Percentiles rank a stretch among this genome's conserved stretches.
phyloP scores from a whole-genome alignment of 805 yeast genomes.

The Candida nemodendra region DNA sequence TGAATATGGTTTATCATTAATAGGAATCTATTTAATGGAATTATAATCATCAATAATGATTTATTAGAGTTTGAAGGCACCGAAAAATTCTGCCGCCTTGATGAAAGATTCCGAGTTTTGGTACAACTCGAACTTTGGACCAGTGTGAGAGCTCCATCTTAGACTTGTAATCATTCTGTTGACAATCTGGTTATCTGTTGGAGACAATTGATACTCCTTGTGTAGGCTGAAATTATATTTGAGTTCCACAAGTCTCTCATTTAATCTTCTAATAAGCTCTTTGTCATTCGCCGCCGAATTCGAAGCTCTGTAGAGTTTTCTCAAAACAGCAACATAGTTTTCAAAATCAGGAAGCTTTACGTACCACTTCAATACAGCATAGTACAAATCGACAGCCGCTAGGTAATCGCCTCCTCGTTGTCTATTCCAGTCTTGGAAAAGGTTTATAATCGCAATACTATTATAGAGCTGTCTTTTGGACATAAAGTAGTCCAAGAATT shows the following conservation, averaged over 20 bases:
- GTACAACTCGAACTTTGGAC: constrained; percentile 4
- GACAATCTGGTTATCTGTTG: constrained; percentile 2
- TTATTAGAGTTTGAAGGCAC: constrained; percentile 1
- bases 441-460: constrained; percentile 7
- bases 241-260: constrained; percentile 1
- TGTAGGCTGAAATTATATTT: constrained; percentile 5
- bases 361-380: background rate
- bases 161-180: constrained; percentile 5
- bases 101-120: constrained; percentile 7
- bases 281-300: background rate
- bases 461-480: constrained; percentile 2
- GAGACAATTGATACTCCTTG: constrained; percentile 1
- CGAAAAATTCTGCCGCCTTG: constrained; percentile 8
- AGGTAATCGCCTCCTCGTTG: background rate
- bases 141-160: constrained; percentile 1
- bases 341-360: background rate
- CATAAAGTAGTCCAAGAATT: constrained; percentile 5
- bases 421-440: background rate
- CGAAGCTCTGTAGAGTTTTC: constrained; percentile 8
- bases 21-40: too few relatives aligned
- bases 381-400: constrained; percentile 2
- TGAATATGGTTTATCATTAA: too few relatives aligned
- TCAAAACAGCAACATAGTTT: constrained; percentile 6
- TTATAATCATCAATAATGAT: too few relatives aligned
- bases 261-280: constrained; percentile 1